A percentile compares a stretch with the other conserved stretches of the same genome.
Evolutionary conservation across 2,329 filamentous ascomycete genomes (phyloP).

Genomic region (Penicillium sp.): DNA sequence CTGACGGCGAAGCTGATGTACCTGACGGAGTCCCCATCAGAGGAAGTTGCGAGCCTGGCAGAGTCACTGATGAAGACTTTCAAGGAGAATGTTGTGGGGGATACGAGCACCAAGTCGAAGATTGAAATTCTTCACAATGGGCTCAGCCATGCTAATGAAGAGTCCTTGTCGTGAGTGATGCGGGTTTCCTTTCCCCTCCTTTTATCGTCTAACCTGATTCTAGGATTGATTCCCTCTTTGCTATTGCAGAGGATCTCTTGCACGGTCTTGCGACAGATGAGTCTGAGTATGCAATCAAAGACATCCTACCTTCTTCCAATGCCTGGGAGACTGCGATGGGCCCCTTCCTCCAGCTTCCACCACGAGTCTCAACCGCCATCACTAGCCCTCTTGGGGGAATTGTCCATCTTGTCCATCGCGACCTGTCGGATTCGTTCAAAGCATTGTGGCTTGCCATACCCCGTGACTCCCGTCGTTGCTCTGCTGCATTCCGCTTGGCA

Average conservation of each 20-base stretch:
- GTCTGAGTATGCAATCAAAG: constrained; percentile 32
- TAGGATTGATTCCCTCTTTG: constrained; percentile 59
- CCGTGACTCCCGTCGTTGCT: constrained; percentile 70
- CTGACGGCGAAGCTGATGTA: constrained; percentile 56
- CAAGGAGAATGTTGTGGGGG: constrained; percentile 40
- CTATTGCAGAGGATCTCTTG: constrained; percentile 55
- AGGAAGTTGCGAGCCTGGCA: constrained; percentile 51
- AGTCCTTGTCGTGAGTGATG: constrained; percentile 50
- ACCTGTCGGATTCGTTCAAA: constrained; percentile 30
- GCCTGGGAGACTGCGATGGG: constrained; percentile 68
- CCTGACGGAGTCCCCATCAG: constrained; percentile 56
- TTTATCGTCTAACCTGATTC: constrained; percentile 32
- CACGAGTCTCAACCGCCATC: constrained; percentile 65
- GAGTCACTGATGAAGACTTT: constrained; percentile 38
- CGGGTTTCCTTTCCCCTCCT: background rate
- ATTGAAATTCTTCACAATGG: constrained; percentile 57
- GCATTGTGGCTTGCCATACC: constrained; percentile 38
- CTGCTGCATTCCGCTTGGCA: constrained; percentile 73
- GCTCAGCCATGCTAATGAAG: constrained; percentile 47
- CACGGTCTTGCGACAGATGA: constrained; percentile 35
- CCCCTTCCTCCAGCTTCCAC: constrained; percentile 49
- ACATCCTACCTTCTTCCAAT: constrained; percentile 64
- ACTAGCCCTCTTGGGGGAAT: constrained; percentile 72
- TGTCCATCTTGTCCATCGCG: constrained; percentile 61
- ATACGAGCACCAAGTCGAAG: constrained; percentile 48